Conservation (phyloP, 2,329 filamentous ascomycete genomes). For the Fusarium sublunatum region DNA sequence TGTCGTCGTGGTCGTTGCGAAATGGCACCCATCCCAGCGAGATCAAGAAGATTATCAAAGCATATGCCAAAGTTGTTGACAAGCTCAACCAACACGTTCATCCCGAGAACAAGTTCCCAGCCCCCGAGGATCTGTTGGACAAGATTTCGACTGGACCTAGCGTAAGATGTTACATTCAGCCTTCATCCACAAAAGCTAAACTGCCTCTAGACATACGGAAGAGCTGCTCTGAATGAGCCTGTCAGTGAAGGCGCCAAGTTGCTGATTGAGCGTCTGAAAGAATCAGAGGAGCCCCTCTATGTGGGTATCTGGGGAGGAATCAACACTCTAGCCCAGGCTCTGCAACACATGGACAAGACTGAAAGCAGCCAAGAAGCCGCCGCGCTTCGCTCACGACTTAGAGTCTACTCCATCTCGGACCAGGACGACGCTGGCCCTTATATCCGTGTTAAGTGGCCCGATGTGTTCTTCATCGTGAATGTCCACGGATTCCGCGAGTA, state of each 20-base stretch:
- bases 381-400: conserved; percentile 7
- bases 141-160: conserved; percentile 6
- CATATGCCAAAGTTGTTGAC: conserved; percentile 10
- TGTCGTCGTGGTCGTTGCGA: conserved; percentile 17
- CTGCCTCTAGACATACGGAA: conserved; percentile 2
- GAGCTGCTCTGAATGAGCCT: conserved; percentile 3
- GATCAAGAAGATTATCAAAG: conserved; percentile 7
- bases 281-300: conserved; percentile 4
- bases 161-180: neutral
- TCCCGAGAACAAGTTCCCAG: neutral
- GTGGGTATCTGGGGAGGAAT: conserved; percentile 12
- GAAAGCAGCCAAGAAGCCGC: neutral
- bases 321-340: conserved; percentile 11
- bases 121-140: neutral
- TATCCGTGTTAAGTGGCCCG: conserved; percentile 10
- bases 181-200: neutral
- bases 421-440: conserved; percentile 13
- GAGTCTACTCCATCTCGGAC: conserved; percentile 20
- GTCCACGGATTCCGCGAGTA: conserved; percentile 16
- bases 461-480: conserved; percentile 14
- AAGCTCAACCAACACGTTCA: conserved; percentile 24
- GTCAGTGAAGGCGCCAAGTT: conserved; percentile 5
- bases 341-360: conserved; percentile 2
- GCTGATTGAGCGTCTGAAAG: conserved; percentile 1
- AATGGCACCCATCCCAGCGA: conserved; percentile 10